phyloP scores from a whole-genome alignment of 2,329 filamentous ascomycete genomes.

The Cryphonectria naterciae region DNA sequence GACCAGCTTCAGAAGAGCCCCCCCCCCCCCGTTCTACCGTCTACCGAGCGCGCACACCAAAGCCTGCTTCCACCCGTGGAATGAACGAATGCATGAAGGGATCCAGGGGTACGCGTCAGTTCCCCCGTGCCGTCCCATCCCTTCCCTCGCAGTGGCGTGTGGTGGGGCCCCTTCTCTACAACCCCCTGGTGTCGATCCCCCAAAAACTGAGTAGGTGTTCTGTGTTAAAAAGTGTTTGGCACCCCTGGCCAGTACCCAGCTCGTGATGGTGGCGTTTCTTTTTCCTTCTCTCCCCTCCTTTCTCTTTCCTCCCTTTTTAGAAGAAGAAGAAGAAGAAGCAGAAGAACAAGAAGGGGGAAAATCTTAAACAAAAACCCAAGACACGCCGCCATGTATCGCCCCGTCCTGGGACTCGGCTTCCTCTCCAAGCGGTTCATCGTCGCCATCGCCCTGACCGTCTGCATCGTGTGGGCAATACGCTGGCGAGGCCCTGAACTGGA shows the following conservation, averaged over 20 bases:
- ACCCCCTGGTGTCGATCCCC: background rate
- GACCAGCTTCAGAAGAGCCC: background rate
- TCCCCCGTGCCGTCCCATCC: background rate
- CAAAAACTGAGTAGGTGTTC: background rate
- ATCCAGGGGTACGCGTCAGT: constrained; percentile 4
- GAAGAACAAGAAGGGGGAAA: background rate
- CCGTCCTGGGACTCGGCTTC: constrained; percentile 3
- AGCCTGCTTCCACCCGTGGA: background rate
- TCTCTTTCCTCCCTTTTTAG: background rate
- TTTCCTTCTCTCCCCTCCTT: background rate
- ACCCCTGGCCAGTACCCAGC: background rate
- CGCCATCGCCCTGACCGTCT: constrained; percentile 6
- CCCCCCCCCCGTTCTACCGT: background rate
- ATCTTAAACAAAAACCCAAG: background rate
- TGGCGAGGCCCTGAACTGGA: constrained; percentile 7
- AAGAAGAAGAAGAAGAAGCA: background rate
- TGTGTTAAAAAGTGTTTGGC: constrained; percentile 2
- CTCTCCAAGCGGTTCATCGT: background rate
- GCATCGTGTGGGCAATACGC: background rate
- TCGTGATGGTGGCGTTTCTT: background rate
- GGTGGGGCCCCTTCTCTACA: background rate
- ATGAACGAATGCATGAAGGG: background rate
- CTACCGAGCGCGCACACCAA: background rate
- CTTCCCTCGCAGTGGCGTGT: constrained; percentile 1
- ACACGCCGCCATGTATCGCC: constrained; percentile 12